Evolutionary conservation across 2,329 filamentous ascomycete species (phyloP), one percentile per base, ranked within the genome.

Genomic region (Pestalotiopsis sp.): DNA sequence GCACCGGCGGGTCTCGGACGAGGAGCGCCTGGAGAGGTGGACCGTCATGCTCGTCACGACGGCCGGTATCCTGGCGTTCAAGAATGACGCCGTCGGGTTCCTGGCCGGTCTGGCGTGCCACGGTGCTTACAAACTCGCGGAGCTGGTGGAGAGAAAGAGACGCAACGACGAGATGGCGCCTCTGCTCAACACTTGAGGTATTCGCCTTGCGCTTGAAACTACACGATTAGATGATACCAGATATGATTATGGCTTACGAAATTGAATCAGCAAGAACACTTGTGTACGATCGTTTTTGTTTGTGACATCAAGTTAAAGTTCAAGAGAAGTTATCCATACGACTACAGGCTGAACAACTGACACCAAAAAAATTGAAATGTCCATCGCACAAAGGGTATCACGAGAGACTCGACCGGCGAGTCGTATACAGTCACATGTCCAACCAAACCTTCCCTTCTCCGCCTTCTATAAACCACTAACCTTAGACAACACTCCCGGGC

Each of bases 21-120:
- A 88, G 64, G 92, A 96, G 79, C 86, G 89, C 59, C 86, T 86
- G 67, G 89, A 93, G 77, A 85, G 94, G 67, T 97, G 93, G 92
- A 92, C 89, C 24, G 91, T 97, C 0, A 97, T 98, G 94, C 85
- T 97, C 68, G 91, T 94, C 70, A 98, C 95, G 0, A 89, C 93
- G 9, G 94, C 92, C 0, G 87, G 91, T 2, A 86, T 97, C 66
- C 79, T 98, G 63, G 94, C 93, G 0, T 97, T 97, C 74, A 92
- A 89, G 78, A 98, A 98, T 75, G 94, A 97, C 79, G 94, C 91
- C 0, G 87, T 97, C 5, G 95, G 95, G 0, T 97, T 98, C 74
- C 69, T 92, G 14, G 93, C 91, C 0, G 95, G 95, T 0, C 87
- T 97, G 84, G 77, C 92, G 3, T 97, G 94, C 77, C 89, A 95